Conservation (phyloP, 352 stramenopile genomes). For the Phytopythium boreale region DNA sequence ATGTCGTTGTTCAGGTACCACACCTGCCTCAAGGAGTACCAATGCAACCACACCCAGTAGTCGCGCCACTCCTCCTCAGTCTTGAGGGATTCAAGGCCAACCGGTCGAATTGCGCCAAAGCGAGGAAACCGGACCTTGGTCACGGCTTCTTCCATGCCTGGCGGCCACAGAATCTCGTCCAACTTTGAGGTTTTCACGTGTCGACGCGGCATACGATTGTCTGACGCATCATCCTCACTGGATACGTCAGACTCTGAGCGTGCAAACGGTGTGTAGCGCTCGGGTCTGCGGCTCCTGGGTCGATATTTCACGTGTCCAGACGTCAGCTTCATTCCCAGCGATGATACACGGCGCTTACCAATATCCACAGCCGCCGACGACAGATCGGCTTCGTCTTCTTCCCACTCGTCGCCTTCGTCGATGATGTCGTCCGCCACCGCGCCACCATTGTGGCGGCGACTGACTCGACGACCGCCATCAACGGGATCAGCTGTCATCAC, state of each 20-base stretch:
- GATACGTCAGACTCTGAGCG: background rate
- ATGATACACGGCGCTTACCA: too few species aligned
- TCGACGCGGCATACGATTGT: background rate
- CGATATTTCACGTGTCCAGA: background rate
- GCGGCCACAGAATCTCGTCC: constrained; percentile 41
- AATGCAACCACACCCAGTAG: constrained; percentile 68
- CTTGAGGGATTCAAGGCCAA: constrained; percentile 50
- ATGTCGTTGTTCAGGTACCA: constrained; percentile 50
- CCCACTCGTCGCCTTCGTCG: constrained; percentile 1
- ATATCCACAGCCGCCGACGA: background rate
- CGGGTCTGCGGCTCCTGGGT: too few species aligned
- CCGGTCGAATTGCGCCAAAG: constrained; percentile 36
- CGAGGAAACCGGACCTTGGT: constrained; percentile 18
- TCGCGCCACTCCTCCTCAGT: constrained; percentile 47
- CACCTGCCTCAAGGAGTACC: constrained; percentile 67
- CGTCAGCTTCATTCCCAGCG: too few species aligned
- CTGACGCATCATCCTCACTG: background rate
- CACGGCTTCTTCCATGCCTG: constrained; percentile 41
- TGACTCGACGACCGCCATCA: background rate
- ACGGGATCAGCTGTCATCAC: background rate
- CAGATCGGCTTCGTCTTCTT: background rate
- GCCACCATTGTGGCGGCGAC: background rate
- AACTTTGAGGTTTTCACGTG: background rate
- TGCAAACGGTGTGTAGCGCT: background rate
- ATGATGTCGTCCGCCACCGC: background rate